phyloP scores from a whole-genome alignment of 75 land plant species.

The Cunninghamia lanceolata region DNA sequence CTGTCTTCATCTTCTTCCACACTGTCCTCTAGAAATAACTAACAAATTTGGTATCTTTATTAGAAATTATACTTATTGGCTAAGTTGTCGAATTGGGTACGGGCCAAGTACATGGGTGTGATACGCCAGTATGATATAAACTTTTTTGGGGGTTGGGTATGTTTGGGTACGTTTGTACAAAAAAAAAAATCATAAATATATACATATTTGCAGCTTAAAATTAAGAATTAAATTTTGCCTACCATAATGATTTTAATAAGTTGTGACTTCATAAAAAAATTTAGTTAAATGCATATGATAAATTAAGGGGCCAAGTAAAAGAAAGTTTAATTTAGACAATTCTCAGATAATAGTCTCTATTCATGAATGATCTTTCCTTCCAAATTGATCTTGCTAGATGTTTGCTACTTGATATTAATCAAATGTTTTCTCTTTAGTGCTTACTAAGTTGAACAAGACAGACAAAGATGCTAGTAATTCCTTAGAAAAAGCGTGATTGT shows the following conservation, averaged over 20 bases:
- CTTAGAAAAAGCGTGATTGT: neutral
- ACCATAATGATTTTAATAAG: neutral
- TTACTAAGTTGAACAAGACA: neutral
- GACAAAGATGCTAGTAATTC: neutral
- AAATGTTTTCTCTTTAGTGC: neutral
- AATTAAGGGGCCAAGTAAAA: neutral
- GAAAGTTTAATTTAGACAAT: neutral
- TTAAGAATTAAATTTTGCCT: no score
- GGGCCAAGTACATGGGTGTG: no score
- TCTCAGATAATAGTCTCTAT: neutral
- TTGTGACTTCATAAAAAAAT: neutral
- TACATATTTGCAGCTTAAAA: no score
- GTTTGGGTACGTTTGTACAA: no score
- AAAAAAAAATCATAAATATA: no score
- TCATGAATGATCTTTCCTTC: neutral
- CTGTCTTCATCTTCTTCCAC: no score
- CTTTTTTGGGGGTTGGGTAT: no score
- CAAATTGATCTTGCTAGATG: neutral
- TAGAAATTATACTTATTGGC: no score
- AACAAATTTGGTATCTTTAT: no score
- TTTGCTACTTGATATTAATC: neutral
- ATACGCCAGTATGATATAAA: no score
- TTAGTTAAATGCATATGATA: neutral
- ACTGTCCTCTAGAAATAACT: no score
- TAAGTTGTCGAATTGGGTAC: no score